Conservation (phyloP, 1,139 yeast genomes). For the Saccharomyces uvarum region DNA sequence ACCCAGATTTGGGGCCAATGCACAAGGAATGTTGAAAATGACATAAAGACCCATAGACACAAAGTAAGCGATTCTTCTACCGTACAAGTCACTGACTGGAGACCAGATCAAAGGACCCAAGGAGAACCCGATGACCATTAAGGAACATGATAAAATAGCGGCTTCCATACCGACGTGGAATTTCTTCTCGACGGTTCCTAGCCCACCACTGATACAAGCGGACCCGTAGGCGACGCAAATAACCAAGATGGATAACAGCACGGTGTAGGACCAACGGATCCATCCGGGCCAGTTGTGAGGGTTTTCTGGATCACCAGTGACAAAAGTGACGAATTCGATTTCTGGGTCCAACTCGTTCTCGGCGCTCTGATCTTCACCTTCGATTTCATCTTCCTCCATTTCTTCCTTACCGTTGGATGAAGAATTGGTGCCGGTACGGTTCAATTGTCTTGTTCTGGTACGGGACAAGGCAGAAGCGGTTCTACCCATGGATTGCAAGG, state of each 20-base stretch:
- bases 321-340: slow-evolving; percentile 74
- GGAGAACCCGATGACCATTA: slow-evolving; percentile 84
- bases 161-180: slow-evolving; percentile 70
- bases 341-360: slow-evolving; percentile 46
- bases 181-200: slow-evolving; percentile 53
- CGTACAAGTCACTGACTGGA: slow-evolving; percentile 78
- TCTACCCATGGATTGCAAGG: slow-evolving; percentile 64
- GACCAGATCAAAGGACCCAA: slow-evolving; percentile 90
- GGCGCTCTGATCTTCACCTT: slow-evolving; percentile 18
- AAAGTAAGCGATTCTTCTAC: slow-evolving; percentile 78
- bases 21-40: slow-evolving; percentile 83
- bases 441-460: slow-evolving; percentile 30
- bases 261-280: slow-evolving; percentile 61
- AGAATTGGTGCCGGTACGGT: slow-evolving; percentile 6
- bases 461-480: slow-evolving; percentile 35
- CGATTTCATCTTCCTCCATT: slow-evolving; percentile 23
- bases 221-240: slow-evolving; percentile 88
- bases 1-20: slow-evolving; percentile 76
- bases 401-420: slow-evolving; percentile 16
- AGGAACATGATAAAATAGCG: slow-evolving; percentile 67
- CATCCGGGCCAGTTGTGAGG: slow-evolving; percentile 72
- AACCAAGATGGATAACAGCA: slow-evolving; percentile 58
- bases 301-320: slow-evolving; percentile 69
- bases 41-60: slow-evolving; percentile 67
- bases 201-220: slow-evolving; percentile 80